These are phyloP conservation scores for Phytophthora cryptogea DNA, from an alignment of 352 stramenopile genomes.

Conservation along the genomic window DNA sequence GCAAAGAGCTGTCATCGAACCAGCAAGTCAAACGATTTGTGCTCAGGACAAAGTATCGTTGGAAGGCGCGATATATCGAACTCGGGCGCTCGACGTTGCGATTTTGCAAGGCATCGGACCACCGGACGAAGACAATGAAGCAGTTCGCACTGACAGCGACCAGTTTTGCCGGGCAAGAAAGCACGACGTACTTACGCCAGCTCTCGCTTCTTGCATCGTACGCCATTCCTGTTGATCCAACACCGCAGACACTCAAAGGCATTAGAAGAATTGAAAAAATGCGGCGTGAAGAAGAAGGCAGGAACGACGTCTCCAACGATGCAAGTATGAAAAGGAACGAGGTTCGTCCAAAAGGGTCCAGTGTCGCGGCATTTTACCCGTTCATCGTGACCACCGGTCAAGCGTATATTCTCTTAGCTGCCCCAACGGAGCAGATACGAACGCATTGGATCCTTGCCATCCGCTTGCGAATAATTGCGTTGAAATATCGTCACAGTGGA, in stretches of 20 bases:
- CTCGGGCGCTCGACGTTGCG: slow-evolving; percentile 58
- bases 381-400: slow-evolving; percentile 66
- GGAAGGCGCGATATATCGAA: slow-evolving; percentile 59
- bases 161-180: slow-evolving; percentile 63
- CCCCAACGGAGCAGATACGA: slow-evolving; percentile 46
- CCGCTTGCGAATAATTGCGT: slow-evolving; percentile 61
- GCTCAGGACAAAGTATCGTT: slow-evolving; percentile 72
- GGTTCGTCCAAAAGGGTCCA: slow-evolving; percentile 19
- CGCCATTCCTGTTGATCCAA: slow-evolving; percentile 40
- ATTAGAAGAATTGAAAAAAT: slow-evolving; percentile 37
- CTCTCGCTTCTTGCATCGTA: slow-evolving; percentile 43
- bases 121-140: slow-evolving; percentile 61
- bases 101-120: slow-evolving; percentile 51
- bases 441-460: slow-evolving; percentile 70
- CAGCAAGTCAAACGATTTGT: slow-evolving; percentile 61
- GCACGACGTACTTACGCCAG: slow-evolving; percentile 54
- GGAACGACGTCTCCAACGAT: slow-evolving; percentile 17
- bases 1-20: slow-evolving; percentile 49
- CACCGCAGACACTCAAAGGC: slow-evolving; percentile 36
- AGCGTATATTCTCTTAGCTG: slow-evolving; percentile 54
- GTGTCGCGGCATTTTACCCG: slow-evolving; percentile 42
- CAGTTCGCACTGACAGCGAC: slow-evolving; percentile 64
- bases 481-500: slow-evolving; percentile 64
- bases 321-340: slow-evolving; percentile 11
- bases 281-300: slow-evolving; percentile 31